Base-by-base conservation (phyloP, 495 filamentous ascomycete species). In the Aspergillus heteromorphus region DNA sequence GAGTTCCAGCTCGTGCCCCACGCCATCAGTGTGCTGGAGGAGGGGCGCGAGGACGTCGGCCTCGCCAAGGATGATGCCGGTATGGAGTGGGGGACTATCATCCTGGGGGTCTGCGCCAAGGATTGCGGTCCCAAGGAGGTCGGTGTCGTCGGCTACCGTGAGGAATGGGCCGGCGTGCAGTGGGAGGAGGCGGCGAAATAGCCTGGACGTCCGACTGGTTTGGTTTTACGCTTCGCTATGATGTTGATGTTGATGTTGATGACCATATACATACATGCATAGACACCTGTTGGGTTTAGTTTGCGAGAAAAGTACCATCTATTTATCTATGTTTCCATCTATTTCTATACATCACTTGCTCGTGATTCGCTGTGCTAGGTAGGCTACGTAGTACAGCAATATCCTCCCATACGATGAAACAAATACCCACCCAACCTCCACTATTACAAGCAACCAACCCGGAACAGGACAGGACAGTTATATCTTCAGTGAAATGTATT, bases 11-110 rank as follows among this genome's bases (percentile, higher is more conserved):
- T 97, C 62, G 88, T 86, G 61, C 88, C 92, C 50, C 89, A 95
- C 67, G 88, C 91, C 3, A 98, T 98, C 68, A 83, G 79, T 30
- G 85, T 93, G 73, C 74, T 98, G 38, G 93, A 98, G 73, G 85
- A 79, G 6, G 89, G 89, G 16, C 84, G 90, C 53, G 73, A 81
- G 57, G 81, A 83, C 11, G 65, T 96, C 49, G 73, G 72, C 0
- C 64, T 77, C 38, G 73, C 36, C 0, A 69, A 74, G 51, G 67
- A 69, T 36, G 74, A 78, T 57, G 90, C 92, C 36, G 93, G 95
- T 0, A 97, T 99, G 93, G 93, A 99, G 61, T 99, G 93, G 93
- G 95, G 95, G 0, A 96, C 88, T 13, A 78, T 99, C n/a, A 82
- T 97, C 41, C 67, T 97, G n/a, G 89, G 83, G 0, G 91, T 95